A percentile compares a stretch with the other conserved stretches of the same genome.
These are phyloP conservation scores for Pholiota molesta DNA, from an alignment of 768 basidiomycete species.

Conservation along the genomic window DNA sequence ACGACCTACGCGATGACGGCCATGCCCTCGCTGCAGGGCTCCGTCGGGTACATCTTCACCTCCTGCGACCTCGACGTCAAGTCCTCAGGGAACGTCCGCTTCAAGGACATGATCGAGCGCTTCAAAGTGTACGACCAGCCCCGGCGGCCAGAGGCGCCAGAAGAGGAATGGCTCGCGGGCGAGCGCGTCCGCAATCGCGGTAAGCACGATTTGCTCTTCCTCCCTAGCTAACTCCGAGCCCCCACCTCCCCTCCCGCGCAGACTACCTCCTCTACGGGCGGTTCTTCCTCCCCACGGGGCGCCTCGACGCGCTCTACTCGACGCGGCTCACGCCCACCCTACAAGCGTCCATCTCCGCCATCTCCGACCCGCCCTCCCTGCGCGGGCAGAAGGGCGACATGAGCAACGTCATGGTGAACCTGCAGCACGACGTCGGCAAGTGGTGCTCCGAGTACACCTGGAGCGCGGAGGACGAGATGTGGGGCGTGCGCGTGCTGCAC, in stretches of 20 bases:
- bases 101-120: slow-evolving; percentile 89
- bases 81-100: slow-evolving; percentile 68
- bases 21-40: slow-evolving; percentile 90
- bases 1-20: slow-evolving; percentile 93
- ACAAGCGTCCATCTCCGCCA: slow-evolving; percentile 83
- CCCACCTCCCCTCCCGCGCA: slow-evolving; percentile 27
- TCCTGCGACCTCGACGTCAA: slow-evolving; percentile 80
- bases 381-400: slow-evolving; percentile 48
- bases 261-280: slow-evolving; percentile 95
- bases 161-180: slow-evolving; percentile 83
- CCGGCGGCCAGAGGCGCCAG: slow-evolving; percentile 72
- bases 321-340: slow-evolving; percentile 77
- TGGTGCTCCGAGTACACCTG: slow-evolving; percentile 95
- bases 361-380: slow-evolving; percentile 74
- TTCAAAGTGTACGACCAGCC: slow-evolving; percentile 87
- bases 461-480: slow-evolving; percentile 94
- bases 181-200: slow-evolving; percentile 77
- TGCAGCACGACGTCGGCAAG: slow-evolving; percentile 92
- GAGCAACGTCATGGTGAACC: slow-evolving; percentile 77
- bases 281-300: slow-evolving; percentile 84
- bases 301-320: slow-evolving; percentile 89
- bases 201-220: slow-evolving; percentile 32
- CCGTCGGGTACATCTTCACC: slow-evolving; percentile 91
- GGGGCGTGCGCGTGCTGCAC: slow-evolving; percentile 84
- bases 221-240: slow-evolving; percentile 10